A percentile compares a stretch with the other conserved stretches of the same genome.
Evolutionary conservation across 164 flowering plant genomes (phyloP).

Genomic region (Vitis labrusca): DNA sequence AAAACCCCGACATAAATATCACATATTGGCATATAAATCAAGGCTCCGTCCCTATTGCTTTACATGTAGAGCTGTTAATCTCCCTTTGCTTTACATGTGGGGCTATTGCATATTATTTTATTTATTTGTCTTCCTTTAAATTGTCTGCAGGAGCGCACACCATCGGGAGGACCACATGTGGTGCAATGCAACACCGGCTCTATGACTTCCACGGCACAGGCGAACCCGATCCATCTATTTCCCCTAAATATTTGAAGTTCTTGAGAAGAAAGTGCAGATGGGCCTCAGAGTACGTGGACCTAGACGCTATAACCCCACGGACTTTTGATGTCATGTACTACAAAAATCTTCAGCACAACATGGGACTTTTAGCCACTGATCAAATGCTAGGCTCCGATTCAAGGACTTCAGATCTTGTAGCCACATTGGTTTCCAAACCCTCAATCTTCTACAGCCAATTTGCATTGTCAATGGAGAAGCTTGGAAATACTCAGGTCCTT

Average conservation of each 20-base stretch:
- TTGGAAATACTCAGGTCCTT: conserved; percentile 55
- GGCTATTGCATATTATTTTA: too few relatives aligned
- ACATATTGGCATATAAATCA: too few relatives aligned
- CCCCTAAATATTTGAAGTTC: conserved; percentile 44
- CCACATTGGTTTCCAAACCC: conserved; percentile 36
- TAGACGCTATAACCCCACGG: conserved; percentile 63
- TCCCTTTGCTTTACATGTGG: too few relatives aligned
- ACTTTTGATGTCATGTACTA: conserved; percentile 57
- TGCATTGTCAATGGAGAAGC: conserved; percentile 71
- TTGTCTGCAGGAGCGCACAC: conserved; percentile 68
- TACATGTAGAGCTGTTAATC: too few relatives aligned
- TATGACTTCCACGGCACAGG: conserved; percentile 48
- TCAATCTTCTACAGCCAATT: conserved; percentile 49
- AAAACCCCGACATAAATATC: too few relatives aligned
- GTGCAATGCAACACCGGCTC: conserved; percentile 49
- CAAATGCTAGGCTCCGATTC: conserved; percentile 51
- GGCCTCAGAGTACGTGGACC: conserved; percentile 59
- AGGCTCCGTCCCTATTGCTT: too few relatives aligned
- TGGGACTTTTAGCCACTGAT: conserved; percentile 66
- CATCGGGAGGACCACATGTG: conserved; percentile 67
- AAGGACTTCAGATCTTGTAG: conserved; percentile 48
- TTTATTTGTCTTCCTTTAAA: too few relatives aligned
- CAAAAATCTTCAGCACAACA: conserved; percentile 51
- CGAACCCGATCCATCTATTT: conserved; percentile 49
- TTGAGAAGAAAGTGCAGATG: conserved; percentile 69